A percentile compares a stretch with the other conserved stretches of the same genome.
Evolutionary conservation across 257 asterid genomes (phyloP).

Genomic region (Haberlea rhodopensis): DNA sequence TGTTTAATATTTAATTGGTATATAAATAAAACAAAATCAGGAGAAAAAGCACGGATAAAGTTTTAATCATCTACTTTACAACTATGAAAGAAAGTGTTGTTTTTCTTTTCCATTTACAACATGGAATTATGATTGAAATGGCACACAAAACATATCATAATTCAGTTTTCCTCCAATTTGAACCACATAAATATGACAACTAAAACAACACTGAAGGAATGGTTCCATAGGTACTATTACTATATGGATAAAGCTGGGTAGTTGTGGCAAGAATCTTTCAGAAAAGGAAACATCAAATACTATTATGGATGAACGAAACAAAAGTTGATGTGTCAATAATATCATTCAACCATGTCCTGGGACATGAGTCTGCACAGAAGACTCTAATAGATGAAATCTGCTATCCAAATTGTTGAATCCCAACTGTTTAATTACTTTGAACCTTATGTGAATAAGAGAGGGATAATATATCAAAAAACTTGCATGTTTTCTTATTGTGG

Average conservation of each 20-base stretch:
- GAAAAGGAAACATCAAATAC: background rate
- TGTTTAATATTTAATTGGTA: no score
- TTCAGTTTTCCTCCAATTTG: no score
- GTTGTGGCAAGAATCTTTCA: background rate
- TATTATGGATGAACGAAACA: no score
- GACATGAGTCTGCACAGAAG: no score
- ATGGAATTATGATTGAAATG: no score
- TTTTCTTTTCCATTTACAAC: no score
- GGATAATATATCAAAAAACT: constrained; percentile 39
- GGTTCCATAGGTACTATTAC: no score
- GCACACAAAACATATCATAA: no score
- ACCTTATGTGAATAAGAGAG: constrained; percentile 1
- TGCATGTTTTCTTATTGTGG: constrained; percentile 93
- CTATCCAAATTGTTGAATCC: constrained; percentile 11
- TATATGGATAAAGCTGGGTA: background rate
- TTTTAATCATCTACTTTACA: background rate
- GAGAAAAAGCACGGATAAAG: constrained; percentile 13
- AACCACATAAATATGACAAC: no score
- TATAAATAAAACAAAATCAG: constrained; percentile 5
- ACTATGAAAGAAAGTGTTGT: no score
- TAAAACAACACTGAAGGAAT: no score
- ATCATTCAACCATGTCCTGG: no score
- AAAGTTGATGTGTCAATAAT: background rate
- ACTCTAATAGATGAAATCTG: background rate
- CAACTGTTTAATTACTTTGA: background rate